Evolutionary conservation across 2,329 filamentous ascomycete genomes (phyloP).

Genomic region (Fulvia fulva): DNA sequence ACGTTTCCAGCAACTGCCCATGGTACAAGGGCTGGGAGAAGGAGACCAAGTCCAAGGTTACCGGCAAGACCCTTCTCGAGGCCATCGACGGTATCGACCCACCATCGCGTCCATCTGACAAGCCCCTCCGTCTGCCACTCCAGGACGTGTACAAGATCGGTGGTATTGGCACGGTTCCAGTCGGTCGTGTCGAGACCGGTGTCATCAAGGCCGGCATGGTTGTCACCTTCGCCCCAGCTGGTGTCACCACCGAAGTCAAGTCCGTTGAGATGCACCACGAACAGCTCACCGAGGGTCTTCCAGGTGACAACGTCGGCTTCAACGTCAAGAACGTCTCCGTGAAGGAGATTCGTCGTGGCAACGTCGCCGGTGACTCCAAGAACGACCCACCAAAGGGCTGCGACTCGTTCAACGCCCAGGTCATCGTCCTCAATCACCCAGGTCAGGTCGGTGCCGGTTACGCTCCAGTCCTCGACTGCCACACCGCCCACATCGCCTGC

Average conservation of each 20-base stretch:
- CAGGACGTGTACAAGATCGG: conserved; percentile 99
- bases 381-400: conserved; percentile 89
- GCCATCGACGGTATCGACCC: conserved; percentile 95
- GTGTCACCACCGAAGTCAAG: conserved; percentile 99
- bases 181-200: conserved; percentile 99
- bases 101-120: conserved; percentile 90
- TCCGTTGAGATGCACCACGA: conserved; percentile 99
- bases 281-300: conserved; percentile 90
- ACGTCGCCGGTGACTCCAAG: conserved; percentile 99
- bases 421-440: conserved; percentile 99
- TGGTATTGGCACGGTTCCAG: conserved; percentile 99
- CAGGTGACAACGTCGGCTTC: conserved; percentile 99
- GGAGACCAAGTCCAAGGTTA: conserved; percentile 86
- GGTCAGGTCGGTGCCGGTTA: conserved; percentile 99
- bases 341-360: conserved; percentile 99
- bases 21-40: conserved; percentile 99
- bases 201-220: conserved; percentile 81
- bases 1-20: conserved; percentile 83
- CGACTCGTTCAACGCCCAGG: conserved; percentile 98
- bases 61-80: conserved; percentile 97
- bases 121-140: conserved; percentile 99
- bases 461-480: conserved; percentile 98
- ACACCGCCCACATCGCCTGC: conserved; percentile 99
- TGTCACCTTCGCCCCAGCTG: conserved; percentile 96
- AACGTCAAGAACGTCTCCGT: conserved; percentile 99